A percentile compares a stretch with the other conserved stretches of the same genome.
Evolutionary conservation across 2,329 filamentous ascomycete species (phyloP).

Genomic region (Tricladium varicosporioides): DNA sequence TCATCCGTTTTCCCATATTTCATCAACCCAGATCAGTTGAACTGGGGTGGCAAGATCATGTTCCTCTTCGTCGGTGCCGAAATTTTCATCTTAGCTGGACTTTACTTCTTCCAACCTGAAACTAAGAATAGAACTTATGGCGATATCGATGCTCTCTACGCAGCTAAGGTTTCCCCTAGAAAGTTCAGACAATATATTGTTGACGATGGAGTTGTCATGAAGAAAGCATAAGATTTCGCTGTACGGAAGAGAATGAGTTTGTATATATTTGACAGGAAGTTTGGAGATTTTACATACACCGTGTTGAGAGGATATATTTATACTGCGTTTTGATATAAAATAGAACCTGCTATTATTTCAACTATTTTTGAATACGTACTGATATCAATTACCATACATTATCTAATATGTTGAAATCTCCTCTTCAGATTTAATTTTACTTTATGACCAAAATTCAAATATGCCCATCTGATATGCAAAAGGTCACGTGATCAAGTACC

Average conservation of each 20-base stretch:
- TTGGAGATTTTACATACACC: too few relatives aligned
- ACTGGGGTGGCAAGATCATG: constrained; percentile 33
- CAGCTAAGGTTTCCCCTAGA: constrained; percentile 52
- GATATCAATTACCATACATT: too few relatives aligned
- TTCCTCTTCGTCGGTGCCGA: constrained; percentile 33
- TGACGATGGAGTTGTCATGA: constrained; percentile 1
- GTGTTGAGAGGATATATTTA: too few relatives aligned
- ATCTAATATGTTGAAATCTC: too few relatives aligned
- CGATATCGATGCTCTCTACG: constrained; percentile 79
- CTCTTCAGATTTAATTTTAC: too few relatives aligned
- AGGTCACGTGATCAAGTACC: too few relatives aligned
- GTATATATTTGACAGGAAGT: too few relatives aligned
- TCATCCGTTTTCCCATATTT: constrained; percentile 4
- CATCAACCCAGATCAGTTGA: constrained; percentile 12
- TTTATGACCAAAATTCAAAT: too few relatives aligned
- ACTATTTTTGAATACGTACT: too few relatives aligned
- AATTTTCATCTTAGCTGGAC: constrained; percentile 23
- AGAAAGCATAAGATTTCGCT: background rate
- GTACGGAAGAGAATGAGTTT: background rate
- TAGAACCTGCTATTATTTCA: too few relatives aligned
- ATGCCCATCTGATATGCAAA: too few relatives aligned
- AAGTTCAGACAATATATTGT: constrained; percentile 23
- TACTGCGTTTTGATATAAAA: too few relatives aligned
- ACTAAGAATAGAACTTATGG: constrained; percentile 78
- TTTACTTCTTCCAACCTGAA: constrained; percentile 61